These are phyloP conservation scores for Apiotrichum porosum DNA, from an alignment of 1,284 basidiomycete genomes.

Conservation along the genomic window DNA sequence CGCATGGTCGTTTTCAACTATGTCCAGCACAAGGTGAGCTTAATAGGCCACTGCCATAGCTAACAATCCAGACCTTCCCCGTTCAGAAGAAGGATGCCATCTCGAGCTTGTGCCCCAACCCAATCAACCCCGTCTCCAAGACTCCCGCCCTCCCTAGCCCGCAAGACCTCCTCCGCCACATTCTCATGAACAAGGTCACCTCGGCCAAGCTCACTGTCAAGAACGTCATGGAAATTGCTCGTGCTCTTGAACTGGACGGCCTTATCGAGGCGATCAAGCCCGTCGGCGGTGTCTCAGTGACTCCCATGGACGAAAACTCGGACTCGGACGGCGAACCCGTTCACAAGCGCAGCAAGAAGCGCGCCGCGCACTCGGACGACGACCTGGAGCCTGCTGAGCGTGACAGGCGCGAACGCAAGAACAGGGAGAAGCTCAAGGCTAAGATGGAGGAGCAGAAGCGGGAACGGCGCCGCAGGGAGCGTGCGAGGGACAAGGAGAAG, in stretches of 20 bases:
- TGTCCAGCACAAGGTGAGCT: slow-evolving; percentile 33
- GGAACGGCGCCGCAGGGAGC: slow-evolving; percentile 18
- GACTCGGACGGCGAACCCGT: slow-evolving; percentile 19
- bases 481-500: slow-evolving; percentile 28
- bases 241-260: slow-evolving; percentile 45
- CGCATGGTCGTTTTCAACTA: slow-evolving; percentile 26
- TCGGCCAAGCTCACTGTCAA: slow-evolving; percentile 35
- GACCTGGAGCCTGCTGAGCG: slow-evolving; percentile 29
- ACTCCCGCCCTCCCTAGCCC: slow-evolving; percentile 33
- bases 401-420: slow-evolving; percentile 21
- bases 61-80: slow-evolving; percentile 29
- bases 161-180: slow-evolving; percentile 25
- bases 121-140: slow-evolving; percentile 33
- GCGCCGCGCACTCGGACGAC: slow-evolving; percentile 13
- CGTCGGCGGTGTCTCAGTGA: slow-evolving; percentile 28
- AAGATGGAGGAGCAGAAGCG: slow-evolving; percentile 22
- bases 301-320: slow-evolving; percentile 14
- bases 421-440: slow-evolving; percentile 19
- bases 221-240: slow-evolving; percentile 48
- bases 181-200: slow-evolving; percentile 31
- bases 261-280: slow-evolving; percentile 52
- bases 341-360: slow-evolving; percentile 17
- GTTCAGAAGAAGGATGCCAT: slow-evolving; percentile 19
- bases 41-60: neutral
- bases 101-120: slow-evolving; percentile 19